Base-by-base conservation (phyloP, 2,329 filamentous ascomycete genomes). In the Tricladium varicosporioides region DNA sequence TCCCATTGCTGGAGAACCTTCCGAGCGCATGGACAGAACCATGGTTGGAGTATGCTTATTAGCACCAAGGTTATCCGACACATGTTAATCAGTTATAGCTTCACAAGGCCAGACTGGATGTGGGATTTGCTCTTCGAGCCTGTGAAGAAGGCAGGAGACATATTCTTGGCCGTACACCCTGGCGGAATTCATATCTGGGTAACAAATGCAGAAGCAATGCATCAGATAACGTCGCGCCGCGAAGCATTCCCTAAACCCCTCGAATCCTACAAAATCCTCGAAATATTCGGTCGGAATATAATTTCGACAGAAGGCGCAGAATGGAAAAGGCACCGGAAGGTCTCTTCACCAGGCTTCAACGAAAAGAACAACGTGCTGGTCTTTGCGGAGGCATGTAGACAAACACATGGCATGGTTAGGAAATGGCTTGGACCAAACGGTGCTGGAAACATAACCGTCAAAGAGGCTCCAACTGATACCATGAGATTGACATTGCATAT, bases 321-420 rank as follows among this genome's bases (percentile, higher is more conserved):
- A 27, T 93, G 88, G 89, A 84, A 85, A 32, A 79, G 82, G 72
- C 89, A 93, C 70, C 82, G 89, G 60, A 91, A 88, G 72, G 80
- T 86, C 45, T 87, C 85, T 0, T 82, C 85, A 27, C 84, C 88
- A 0, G 83, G 83, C 3, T 92, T 93, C 71, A 90, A 87, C 56
- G 89, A 93, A 74, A 85, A 81, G 73, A 92, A 91, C 70, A 86
- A 89, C 56, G 77, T 79, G 13, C 70, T 89, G 22, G 84, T 89
- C 1, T 90, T 86, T 71, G 74, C 73, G 8, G 85, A 89, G 68
- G 78, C 81, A 1, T 75, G 88, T 54, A 73, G 77, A 56, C 88
- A 92, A 73, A 81, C 87, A 0, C 74, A 80, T 59, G 78, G 80
- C 11, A 80, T 90, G 80, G 66, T 89, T 31, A 69, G 72, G 36